Conservation (phyloP, 768 basidiomycete genomes). For the Lactarius psammicola region DNA sequence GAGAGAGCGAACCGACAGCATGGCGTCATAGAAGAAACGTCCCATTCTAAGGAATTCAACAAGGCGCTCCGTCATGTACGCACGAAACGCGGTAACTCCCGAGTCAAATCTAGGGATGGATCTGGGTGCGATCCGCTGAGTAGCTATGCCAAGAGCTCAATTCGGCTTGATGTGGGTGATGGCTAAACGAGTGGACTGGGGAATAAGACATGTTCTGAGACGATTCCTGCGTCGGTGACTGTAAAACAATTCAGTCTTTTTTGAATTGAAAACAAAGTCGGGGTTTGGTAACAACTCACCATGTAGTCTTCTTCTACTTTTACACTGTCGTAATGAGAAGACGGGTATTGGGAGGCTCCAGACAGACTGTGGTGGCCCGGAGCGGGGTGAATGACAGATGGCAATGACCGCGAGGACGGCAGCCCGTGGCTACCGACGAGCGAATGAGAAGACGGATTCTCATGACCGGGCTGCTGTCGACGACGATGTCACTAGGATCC, state of each 20-base stretch:
- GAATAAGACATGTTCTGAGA: slow-evolving; percentile 26
- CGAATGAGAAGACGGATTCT: slow-evolving; percentile 48
- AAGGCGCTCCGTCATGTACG: slow-evolving; percentile 24
- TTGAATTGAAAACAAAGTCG: background rate
- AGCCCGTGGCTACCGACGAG: slow-evolving; percentile 20
- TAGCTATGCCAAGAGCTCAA: slow-evolving; percentile 65
- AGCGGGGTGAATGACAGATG: slow-evolving; percentile 28
- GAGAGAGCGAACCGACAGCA: slow-evolving; percentile 14
- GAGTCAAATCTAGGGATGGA: slow-evolving; percentile 50
- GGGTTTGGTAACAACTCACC: slow-evolving; percentile 8
- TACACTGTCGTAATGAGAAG: slow-evolving; percentile 27
- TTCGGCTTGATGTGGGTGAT: slow-evolving; percentile 33
- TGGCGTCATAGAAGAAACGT: slow-evolving; percentile 21
- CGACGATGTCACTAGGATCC: slow-evolving; percentile 60
- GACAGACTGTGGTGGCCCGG: slow-evolving; percentile 50
- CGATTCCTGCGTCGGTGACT: slow-evolving; percentile 30
- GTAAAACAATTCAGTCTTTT: background rate
- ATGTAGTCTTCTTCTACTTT: slow-evolving; percentile 32
- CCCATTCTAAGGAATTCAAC: slow-evolving; percentile 25
- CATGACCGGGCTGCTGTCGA: slow-evolving; percentile 68
- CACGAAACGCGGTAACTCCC: slow-evolving; percentile 25
- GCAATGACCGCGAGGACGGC: slow-evolving; percentile 18
- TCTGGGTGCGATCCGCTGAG: slow-evolving; percentile 60
- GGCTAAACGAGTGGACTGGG: slow-evolving; percentile 29
- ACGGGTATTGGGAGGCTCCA: slow-evolving; percentile 25